These are phyloP conservation scores for Pleochaeta shiraiana DNA, from an alignment of 2,329 filamentous ascomycete species.

Conservation along the genomic window DNA sequence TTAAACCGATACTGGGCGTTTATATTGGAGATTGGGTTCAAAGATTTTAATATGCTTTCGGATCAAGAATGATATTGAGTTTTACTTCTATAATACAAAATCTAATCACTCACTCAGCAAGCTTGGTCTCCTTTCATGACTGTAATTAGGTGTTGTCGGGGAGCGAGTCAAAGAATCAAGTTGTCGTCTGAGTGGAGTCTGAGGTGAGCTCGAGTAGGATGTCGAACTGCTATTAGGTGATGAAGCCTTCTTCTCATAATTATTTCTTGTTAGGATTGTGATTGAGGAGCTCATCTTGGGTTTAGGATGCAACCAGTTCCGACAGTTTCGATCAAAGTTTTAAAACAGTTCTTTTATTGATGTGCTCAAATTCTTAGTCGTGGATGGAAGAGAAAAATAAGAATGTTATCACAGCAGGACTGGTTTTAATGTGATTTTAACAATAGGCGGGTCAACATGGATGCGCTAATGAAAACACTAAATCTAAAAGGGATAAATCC, in stretches of 20 bases:
- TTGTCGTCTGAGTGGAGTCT: constrained; percentile 26
- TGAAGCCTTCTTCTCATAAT: constrained; percentile 24
- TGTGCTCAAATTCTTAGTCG: too few relatives aligned
- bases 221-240: constrained; percentile 24
- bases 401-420: too few relatives aligned
- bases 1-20: background rate
- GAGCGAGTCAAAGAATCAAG: constrained; percentile 19
- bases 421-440: too few relatives aligned
- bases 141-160: constrained; percentile 19
- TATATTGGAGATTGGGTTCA: background rate
- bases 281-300: constrained; percentile 40
- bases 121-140: constrained; percentile 35
- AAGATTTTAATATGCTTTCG: background rate
- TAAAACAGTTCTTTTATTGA: too few relatives aligned
- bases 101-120: constrained; percentile 31
- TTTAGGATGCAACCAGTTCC: too few relatives aligned
- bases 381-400: too few relatives aligned
- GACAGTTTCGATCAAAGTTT: too few relatives aligned
- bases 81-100: background rate
- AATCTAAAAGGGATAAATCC: too few relatives aligned
- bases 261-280: constrained; percentile 34
- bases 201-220: constrained; percentile 33
- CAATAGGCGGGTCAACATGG: too few relatives aligned
- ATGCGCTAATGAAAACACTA: too few relatives aligned
- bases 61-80: background rate